phyloP scores from a whole-genome alignment of 1,284 basidiomycete genomes.

The Pseudozyma hubeiensis region DNA sequence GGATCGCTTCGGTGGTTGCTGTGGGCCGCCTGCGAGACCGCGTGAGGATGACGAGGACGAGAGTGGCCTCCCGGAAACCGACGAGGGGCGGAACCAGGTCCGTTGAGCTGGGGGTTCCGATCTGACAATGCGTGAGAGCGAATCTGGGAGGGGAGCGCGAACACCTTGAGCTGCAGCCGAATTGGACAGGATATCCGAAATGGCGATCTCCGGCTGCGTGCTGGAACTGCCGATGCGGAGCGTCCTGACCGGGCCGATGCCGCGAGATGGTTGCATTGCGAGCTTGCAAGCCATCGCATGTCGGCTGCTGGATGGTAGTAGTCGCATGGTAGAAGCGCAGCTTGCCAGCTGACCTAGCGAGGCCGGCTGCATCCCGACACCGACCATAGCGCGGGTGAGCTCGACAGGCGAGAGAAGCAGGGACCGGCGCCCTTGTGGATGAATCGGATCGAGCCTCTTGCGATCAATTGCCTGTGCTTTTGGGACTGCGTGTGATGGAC shows the following conservation, averaged over 20 bases:
- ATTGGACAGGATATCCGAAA: constrained; percentile 36
- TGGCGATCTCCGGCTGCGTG: constrained; percentile 34
- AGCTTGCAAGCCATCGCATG: background rate
- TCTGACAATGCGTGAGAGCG: constrained; percentile 18
- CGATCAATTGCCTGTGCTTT: too few species aligned
- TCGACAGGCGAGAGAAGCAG: background rate
- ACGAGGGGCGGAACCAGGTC: constrained; percentile 28
- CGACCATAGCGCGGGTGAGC: background rate
- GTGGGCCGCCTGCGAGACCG: background rate
- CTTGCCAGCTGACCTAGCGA: constrained; percentile 3
- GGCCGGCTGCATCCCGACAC: background rate
- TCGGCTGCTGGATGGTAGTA: background rate
- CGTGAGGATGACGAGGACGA: constrained; percentile 3
- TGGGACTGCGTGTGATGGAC: too few species aligned
- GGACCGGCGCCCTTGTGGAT: too few species aligned
- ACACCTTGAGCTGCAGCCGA: constrained; percentile 28
- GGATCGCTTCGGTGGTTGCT: background rate
- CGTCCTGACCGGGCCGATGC: constrained; percentile 8
- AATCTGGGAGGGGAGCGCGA: constrained; percentile 17
- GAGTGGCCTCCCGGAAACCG: background rate
- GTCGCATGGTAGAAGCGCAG: background rate
- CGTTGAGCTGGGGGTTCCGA: constrained; percentile 24
- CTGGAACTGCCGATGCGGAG: constrained; percentile 27
- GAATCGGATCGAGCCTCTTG: too few species aligned
- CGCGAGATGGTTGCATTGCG: background rate